A percentile compares a stretch with the other conserved stretches of the same genome.
Conservation (phyloP, 768 basidiomycete genomes). For the Krasilnikovozyma curviuscula region DNA sequence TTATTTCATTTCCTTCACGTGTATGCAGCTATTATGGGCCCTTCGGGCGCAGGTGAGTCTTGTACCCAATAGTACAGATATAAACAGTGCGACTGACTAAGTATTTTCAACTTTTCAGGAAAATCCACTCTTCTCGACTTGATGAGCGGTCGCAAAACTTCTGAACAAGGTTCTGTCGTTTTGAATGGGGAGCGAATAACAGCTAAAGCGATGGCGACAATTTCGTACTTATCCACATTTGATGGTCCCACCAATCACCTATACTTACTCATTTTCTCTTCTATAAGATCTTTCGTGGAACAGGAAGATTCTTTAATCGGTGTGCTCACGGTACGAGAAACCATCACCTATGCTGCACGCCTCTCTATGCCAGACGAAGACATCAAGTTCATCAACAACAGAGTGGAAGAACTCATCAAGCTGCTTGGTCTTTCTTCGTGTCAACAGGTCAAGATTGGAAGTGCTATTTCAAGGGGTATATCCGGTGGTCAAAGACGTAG, state of each 20-base stretch:
- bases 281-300: slow-evolving; percentile 34
- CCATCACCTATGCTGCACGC: slow-evolving; percentile 35
- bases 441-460: slow-evolving; percentile 8
- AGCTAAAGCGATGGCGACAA: background rate
- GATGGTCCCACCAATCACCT: background rate
- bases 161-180: background rate
- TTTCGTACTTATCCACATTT: background rate
- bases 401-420: slow-evolving; percentile 32
- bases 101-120: background rate
- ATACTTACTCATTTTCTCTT: slow-evolving; percentile 12
- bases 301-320: slow-evolving; percentile 44
- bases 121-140: slow-evolving; percentile 6
- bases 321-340: slow-evolving; percentile 40
- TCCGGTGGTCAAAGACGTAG: slow-evolving; percentile 11
- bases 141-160: background rate
- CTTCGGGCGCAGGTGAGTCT: slow-evolving; percentile 14
- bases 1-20: background rate
- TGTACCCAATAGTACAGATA: background rate
- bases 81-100: too few species aligned
- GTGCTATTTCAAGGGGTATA: slow-evolving; percentile 6
- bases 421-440: slow-evolving; percentile 30
- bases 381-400: slow-evolving; percentile 25
- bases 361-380: slow-evolving; percentile 23
- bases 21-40: slow-evolving; percentile 3
- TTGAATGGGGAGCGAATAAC: background rate